phyloP scores from a whole-genome alignment of 129 eudicot genomes.

The Escallonia rubra region DNA sequence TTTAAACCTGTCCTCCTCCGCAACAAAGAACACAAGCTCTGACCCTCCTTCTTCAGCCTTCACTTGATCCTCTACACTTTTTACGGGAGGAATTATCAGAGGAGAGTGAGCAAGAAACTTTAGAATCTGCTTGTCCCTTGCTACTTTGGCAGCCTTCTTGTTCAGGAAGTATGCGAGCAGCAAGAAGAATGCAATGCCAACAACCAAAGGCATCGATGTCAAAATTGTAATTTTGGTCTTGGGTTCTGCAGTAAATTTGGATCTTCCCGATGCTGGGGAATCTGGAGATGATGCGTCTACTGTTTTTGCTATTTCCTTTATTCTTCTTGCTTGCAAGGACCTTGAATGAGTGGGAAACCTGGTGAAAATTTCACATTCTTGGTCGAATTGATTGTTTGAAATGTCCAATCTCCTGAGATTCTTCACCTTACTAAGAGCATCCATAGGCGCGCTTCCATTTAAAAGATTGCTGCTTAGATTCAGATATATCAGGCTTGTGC shows the following conservation, averaged over 20 bases:
- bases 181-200: constrained; percentile 28
- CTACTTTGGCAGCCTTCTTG: constrained; percentile 8
- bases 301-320: background rate
- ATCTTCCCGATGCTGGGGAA: background rate
- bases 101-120: constrained; percentile 13
- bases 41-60: constrained; percentile 23
- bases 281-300: constrained; percentile 15
- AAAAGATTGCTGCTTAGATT: constrained; percentile 32
- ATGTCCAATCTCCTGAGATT: constrained; percentile 22
- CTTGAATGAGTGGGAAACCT: background rate
- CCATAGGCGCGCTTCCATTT: constrained; percentile 17
- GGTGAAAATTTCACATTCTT: background rate
- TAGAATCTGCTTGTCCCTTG: constrained; percentile 16
- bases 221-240: background rate
- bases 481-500: constrained; percentile 19
- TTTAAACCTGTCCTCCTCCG: constrained; percentile 42
- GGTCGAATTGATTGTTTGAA: constrained; percentile 14
- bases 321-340: background rate
- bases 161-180: constrained; percentile 18
- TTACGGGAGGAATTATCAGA: constrained; percentile 18
- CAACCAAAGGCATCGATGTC: constrained; percentile 20
- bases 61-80: constrained; percentile 17
- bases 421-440: constrained; percentile 21
- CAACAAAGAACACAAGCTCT: constrained; percentile 57
- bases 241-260: background rate